A percentile compares a stretch with the other conserved stretches of the same genome.
Conservation (phyloP, 1,139 yeast genomes). For the Arxiozyma slooffiae region DNA sequence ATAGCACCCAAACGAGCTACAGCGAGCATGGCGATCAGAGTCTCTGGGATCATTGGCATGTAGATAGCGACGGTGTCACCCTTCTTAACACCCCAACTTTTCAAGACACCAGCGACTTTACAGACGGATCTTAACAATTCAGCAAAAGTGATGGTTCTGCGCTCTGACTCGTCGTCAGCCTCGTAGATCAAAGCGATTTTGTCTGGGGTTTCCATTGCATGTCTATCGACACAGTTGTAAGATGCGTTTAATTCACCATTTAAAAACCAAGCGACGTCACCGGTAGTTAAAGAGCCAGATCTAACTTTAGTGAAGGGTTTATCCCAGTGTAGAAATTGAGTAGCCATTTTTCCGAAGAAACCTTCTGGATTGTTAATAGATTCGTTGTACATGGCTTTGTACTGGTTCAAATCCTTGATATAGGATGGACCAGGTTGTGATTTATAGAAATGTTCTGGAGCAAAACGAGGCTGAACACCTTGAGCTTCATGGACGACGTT, state of each 20-base stretch:
- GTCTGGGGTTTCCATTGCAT: conserved; percentile 78
- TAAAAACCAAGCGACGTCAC: conserved; percentile 87
- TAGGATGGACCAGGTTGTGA: conserved; percentile 56
- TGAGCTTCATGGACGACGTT: conserved; percentile 76
- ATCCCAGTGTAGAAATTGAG: conserved; percentile 75
- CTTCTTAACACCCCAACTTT: conserved; percentile 77
- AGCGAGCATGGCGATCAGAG: conserved; percentile 82
- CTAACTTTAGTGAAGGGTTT: conserved; percentile 66
- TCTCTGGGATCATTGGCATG: conserved; percentile 96
- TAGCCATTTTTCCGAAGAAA: conserved; percentile 79
- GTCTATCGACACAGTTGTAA: conserved; percentile 94
- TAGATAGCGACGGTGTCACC: conserved; percentile 97
- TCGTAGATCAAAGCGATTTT: conserved; percentile 87
- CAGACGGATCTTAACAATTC: conserved; percentile 82
- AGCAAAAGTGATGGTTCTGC: conserved; percentile 66
- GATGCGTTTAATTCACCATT: conserved; percentile 91
- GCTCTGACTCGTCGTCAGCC: conserved; percentile 83
- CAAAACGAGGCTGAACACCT: conserved; percentile 47
- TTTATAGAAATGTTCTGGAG: conserved; percentile 67
- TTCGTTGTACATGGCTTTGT: conserved; percentile 61
- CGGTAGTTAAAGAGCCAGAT: conserved; percentile 62
- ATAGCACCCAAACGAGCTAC: conserved; percentile 88
- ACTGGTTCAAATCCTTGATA: conserved; percentile 50
- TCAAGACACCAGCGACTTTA: conserved; percentile 77
- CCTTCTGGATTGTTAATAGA: conserved; percentile 73